Evolutionary conservation across 257 asterid genomes (phyloP), one percentile per base, ranked within the genome.

Genomic region (Forsythia viridissima): DNA sequence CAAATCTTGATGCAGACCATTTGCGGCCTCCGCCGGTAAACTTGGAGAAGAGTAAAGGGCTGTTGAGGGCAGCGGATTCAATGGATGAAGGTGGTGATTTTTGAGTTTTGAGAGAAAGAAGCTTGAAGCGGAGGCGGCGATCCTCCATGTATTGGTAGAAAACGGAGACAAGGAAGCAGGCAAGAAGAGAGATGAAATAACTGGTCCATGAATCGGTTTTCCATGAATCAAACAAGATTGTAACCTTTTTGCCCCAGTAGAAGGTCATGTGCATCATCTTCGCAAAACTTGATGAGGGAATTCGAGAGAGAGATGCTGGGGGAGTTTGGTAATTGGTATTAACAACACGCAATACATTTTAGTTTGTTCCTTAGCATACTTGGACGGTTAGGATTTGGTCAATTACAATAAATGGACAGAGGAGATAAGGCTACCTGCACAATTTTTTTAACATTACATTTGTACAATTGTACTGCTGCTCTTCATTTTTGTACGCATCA

Each of bases 221-320:
- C 98, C 99, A 96, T 3, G 89, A 93, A 89, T 96, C 97, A 84
- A 96, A 93, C 77, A 96, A 89, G 61, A 96, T 83, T 18, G 98
- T 96, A 0, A 86, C 98, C 0, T 73, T 84, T 72, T 61, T 86
- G 38, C 99, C 97, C 99, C 99, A 96, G 83, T 96, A 96, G 67
- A 96, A 93, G 2, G 97, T 96, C 99, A 96, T 96, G 86, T 96
- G 98, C 99, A 96, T 96, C 99, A 95, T 94, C 87, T 84, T 89
- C 39, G 18, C 66, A 18, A 57, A 57, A 57, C 30, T 16, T 57
- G 5, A 38, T 6, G 18, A 46, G 2, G 7, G 7, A 36, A 34
- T 16, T 70, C n/a, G 40, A 63, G 15, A 63, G 70, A 63, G 34
- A 30, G 2, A 30, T 30, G 34, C 34, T 30, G 34, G 34, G 34